These are phyloP conservation scores for Clavispora carvajalis DNA, from an alignment of 805 yeast genomes.

Conservation along the genomic window DNA sequence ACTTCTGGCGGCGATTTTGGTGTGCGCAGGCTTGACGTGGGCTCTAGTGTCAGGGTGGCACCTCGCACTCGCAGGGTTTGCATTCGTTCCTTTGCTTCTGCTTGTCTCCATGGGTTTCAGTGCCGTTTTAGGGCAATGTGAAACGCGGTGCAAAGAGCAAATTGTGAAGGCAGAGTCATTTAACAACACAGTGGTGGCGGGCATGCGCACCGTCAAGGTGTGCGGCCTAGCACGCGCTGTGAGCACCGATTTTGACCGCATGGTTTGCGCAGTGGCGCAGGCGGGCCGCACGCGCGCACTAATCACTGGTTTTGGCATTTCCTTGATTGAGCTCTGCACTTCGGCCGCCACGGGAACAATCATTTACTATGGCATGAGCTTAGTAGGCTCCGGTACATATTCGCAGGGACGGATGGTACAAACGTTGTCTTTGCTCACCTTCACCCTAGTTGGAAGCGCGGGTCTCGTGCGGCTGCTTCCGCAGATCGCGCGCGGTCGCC, in stretches of 20 bases:
- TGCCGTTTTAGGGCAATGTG: conserved; percentile 45
- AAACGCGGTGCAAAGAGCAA: conserved; percentile 52
- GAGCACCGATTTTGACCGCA: conserved; percentile 23
- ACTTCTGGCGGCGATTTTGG: conserved; percentile 48
- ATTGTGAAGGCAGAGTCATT: conserved; percentile 51
- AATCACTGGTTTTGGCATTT: conserved; percentile 62
- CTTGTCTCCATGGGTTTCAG: conserved; percentile 51
- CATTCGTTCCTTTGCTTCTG: conserved; percentile 64
- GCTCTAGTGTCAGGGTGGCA: conserved; percentile 80
- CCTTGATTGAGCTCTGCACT: conserved; percentile 49
- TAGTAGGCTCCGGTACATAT: conserved; percentile 60
- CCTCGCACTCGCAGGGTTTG: conserved; percentile 72
- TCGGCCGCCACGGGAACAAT: conserved; percentile 64
- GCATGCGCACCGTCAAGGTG: conserved; percentile 59
- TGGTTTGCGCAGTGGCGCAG: conserved; percentile 25
- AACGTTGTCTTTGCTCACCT: conserved; percentile 66
- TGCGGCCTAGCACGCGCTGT: conserved; percentile 52
- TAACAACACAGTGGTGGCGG: conserved; percentile 48
- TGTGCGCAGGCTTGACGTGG: conserved; percentile 68
- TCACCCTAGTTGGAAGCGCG: conserved; percentile 64
- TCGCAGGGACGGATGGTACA: conserved; percentile 53
- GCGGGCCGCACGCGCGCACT: conserved; percentile 51
- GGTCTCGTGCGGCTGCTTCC: conserved; percentile 65
- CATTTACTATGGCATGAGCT: conserved; percentile 71
- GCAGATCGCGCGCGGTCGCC: conserved; percentile 70